Conservation (phyloP, 305 asterid genomes). For the Solanum chacoense region DNA sequence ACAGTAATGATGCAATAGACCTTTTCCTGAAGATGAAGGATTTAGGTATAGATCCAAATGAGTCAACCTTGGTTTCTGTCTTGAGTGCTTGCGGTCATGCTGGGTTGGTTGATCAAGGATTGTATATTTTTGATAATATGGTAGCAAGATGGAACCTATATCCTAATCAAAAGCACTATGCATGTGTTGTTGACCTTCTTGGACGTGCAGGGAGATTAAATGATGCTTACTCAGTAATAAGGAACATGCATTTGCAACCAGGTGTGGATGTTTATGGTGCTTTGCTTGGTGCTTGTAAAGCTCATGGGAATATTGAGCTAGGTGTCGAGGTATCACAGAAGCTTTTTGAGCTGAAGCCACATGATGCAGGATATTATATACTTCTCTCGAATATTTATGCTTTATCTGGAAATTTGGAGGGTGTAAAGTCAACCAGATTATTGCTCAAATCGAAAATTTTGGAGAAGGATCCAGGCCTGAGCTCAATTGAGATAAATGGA, state of each 20-base stretch:
- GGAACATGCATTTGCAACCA: conserved; percentile 23
- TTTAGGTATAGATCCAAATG: conserved; percentile 28
- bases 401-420: conserved; percentile 36
- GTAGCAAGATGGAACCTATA: conserved; percentile 24
- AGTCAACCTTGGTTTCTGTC: conserved; percentile 37
- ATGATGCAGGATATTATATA: conserved; percentile 39
- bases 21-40: conserved; percentile 22
- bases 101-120: conserved; percentile 38
- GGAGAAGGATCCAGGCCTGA: conserved; percentile 38
- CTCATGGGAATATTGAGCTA: conserved; percentile 26
- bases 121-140: conserved; percentile 35
- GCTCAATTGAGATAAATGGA: conserved; percentile 34
- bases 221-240: conserved; percentile 34
- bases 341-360: conserved; percentile 28
- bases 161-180: conserved; percentile 41
- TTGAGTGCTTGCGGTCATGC: conserved; percentile 40
- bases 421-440: conserved; percentile 24
- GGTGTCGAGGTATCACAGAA: conserved; percentile 31
- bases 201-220: conserved; percentile 35
- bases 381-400: conserved; percentile 42
- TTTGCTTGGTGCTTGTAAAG: conserved; percentile 38
- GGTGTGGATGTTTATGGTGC: conserved; percentile 29
- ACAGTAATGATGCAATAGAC: conserved; percentile 27
- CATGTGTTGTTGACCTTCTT: conserved; percentile 48
- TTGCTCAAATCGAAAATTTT: conserved; percentile 16